Evolutionary conservation across 2,329 filamentous ascomycete species (phyloP), one percentile per base, ranked within the genome.

Genomic region (Ophiostoma montium): DNA sequence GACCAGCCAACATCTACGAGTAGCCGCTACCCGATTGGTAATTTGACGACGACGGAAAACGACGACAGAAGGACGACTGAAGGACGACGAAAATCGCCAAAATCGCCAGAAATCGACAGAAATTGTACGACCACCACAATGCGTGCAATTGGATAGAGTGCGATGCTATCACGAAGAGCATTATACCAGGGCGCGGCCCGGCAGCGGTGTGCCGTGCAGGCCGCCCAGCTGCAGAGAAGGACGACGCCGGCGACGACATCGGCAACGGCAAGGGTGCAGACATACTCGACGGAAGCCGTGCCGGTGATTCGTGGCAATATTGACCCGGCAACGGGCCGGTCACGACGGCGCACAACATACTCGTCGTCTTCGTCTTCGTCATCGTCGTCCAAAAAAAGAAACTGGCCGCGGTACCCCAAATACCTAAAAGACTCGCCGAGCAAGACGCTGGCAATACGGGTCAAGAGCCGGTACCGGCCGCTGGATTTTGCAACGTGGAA

Each of bases 371-470:
- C 31, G 5, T 35, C 39, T 15, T 31, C 39, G 2, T 18, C 15
- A 15, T 16, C n/a, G 2, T 12, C 9, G 6, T 15, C 9, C 31
- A 27, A 30, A 27, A n/a, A 13, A 27, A 42, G 11, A 42, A 5
- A 15, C n/a, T 42, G 39, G 39, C 23, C 30, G 10, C 30, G 54
- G 7, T 50, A 48, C 9, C 50, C 46, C n/a, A 55, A 52, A 30
- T 57, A 41, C 48, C 51, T 57, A 21, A 31, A 6, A n/a, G 41
- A 53, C 12, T 56, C 55, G 35, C 55, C 55, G 8, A 57, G 50
- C 21, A 42, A 46, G 45, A 54, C 53, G 10, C 47, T 57, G 35
- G 49, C 52, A 1, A 23, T 55, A 27, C 53, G 54, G 1, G 42
- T 55, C 8, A 35, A 49, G 41, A 53, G 50, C 48, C 51, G 50